phyloP scores from a whole-genome alignment of 2,329 filamentous ascomycete species.

The Phialemonium atrogriseum region DNA sequence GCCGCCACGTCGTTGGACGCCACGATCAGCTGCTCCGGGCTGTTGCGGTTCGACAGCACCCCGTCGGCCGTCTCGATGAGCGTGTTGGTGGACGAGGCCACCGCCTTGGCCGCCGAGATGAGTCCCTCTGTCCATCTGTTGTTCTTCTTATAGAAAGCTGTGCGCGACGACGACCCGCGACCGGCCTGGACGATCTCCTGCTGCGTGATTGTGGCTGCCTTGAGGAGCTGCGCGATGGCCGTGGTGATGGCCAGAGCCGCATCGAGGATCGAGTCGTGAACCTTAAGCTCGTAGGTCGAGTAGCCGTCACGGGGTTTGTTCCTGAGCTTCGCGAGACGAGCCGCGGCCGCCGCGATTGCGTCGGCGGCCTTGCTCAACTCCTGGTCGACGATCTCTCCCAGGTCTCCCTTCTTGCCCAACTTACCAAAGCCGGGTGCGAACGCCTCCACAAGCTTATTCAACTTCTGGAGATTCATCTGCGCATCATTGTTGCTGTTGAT shows the following conservation, averaged over 20 bases:
- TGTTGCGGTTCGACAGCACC: slow-evolving; percentile 85
- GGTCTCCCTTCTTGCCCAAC: slow-evolving; percentile 70
- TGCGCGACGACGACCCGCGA: slow-evolving; percentile 75
- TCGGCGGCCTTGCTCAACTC: slow-evolving; percentile 91
- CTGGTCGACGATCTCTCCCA: slow-evolving; percentile 86
- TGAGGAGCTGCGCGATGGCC: slow-evolving; percentile 89
- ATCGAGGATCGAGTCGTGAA: slow-evolving; percentile 90
- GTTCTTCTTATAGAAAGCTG: slow-evolving; percentile 99
- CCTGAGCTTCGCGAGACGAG: slow-evolving; percentile 81
- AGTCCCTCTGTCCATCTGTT: slow-evolving; percentile 98
- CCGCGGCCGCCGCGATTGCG: slow-evolving; percentile 86
- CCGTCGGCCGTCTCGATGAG: slow-evolving; percentile 97
- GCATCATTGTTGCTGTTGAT: slow-evolving; percentile 97
- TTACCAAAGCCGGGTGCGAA: slow-evolving; percentile 85
- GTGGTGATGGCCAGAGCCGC: slow-evolving; percentile 89
- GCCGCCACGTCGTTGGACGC: slow-evolving; percentile 96
- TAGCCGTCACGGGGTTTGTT: slow-evolving; percentile 96
- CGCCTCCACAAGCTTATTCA: slow-evolving; percentile 87
- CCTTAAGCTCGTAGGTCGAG: slow-evolving; percentile 91
- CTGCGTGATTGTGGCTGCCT: slow-evolving; percentile 85
- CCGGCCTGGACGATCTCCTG: slow-evolving; percentile 95
- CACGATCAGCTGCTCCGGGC: slow-evolving; percentile 93
- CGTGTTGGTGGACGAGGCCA: slow-evolving; percentile 86
- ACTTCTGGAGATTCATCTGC: slow-evolving; percentile 83
- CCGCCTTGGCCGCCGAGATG: slow-evolving; percentile 94